phyloP scores from a whole-genome alignment of 2,329 filamentous ascomycete species.

The Phaeomoniella chlamydospora region DNA sequence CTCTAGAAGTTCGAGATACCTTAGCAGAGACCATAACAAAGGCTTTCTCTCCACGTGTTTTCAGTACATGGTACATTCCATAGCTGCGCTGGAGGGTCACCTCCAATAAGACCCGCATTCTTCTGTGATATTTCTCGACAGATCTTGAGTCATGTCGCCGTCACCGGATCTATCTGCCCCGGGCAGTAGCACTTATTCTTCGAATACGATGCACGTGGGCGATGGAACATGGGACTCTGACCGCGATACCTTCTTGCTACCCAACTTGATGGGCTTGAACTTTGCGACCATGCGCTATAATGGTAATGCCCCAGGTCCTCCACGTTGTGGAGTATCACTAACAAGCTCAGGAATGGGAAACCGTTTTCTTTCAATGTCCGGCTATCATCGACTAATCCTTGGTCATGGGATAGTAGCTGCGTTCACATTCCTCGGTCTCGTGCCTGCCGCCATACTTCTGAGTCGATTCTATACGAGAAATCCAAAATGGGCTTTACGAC shows the following conservation, averaged over 20 bases:
- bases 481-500: slow-evolving; percentile 38
- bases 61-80: slow-evolving; percentile 1
- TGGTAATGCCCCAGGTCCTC: slow-evolving; percentile 30
- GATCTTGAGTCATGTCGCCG: slow-evolving; percentile 17
- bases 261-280: slow-evolving; percentile 49
- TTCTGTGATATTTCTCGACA: not conserved
- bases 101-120: not conserved
- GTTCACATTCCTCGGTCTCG: slow-evolving; percentile 45
- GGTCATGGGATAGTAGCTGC: slow-evolving; percentile 47
- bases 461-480: slow-evolving; percentile 45
- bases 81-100: not conserved
- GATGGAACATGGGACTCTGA: slow-evolving; percentile 52
- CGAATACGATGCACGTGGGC: slow-evolving; percentile 47
- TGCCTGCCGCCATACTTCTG: slow-evolving; percentile 45
- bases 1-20: too few species aligned
- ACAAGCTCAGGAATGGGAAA: slow-evolving; percentile 50
- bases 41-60: too few species aligned
- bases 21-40: too few species aligned
- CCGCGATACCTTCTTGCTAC: slow-evolving; percentile 48
- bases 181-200: slow-evolving; percentile 47
- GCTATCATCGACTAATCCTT: slow-evolving; percentile 43
- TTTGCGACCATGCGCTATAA: slow-evolving; percentile 55
- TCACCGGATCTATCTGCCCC: slow-evolving; percentile 31
- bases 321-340: too few species aligned
- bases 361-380: slow-evolving; percentile 42